Base-by-base conservation (phyloP, 208 protist species). In the Sergeia podlipaevii region DNA sequence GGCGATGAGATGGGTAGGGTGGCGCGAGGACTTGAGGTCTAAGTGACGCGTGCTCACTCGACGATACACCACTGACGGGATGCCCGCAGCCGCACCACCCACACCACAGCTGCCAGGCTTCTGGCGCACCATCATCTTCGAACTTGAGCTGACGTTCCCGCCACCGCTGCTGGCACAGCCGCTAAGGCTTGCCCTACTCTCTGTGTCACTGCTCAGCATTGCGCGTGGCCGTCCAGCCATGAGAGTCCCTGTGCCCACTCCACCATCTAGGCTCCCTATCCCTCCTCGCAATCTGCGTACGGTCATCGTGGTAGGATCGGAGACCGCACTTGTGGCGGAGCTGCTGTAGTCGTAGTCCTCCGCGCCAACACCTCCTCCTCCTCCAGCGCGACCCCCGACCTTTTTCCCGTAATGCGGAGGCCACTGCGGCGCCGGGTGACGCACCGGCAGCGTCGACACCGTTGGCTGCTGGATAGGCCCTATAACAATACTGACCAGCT, bases 401-500 rank as follows among this genome's bases (percentile, higher is more conserved):
- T 15, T 15, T 30, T 27, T 57, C 46, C 15, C 52, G 32, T 73
- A 77, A 62, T 94, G 82, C 4, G 82, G 80, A 20, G 86, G 86
- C 80, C 82, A 90, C 69, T 91, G 82, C 44, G 86, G 86, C 27
- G 68, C 62, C 18, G 74, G 70, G 51, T 94, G 86, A 6, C 78
- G 69, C 30, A 69, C 71, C 11, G 82, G 79, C 49, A 89, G 64
- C 26, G 64, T 73, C 24, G 73, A 65, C 21, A 89, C 70, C 15
- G 78, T 90, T 5, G 81, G 79, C 66, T 82, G 82, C 56, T 87
- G 77, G 55, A 94, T 88, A 11, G 80, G 82, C 10, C 86, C 86
- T 11, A 94, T 67, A 52, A 94, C 74, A 50, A 72, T 77, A 46
- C 77, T 57, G 10, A 91, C 80, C 8, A 94, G 75, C 20, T 50